phyloP scores from a whole-genome alignment of 2,329 filamentous ascomycete genomes.

The Aspergillus tubingensis region DNA sequence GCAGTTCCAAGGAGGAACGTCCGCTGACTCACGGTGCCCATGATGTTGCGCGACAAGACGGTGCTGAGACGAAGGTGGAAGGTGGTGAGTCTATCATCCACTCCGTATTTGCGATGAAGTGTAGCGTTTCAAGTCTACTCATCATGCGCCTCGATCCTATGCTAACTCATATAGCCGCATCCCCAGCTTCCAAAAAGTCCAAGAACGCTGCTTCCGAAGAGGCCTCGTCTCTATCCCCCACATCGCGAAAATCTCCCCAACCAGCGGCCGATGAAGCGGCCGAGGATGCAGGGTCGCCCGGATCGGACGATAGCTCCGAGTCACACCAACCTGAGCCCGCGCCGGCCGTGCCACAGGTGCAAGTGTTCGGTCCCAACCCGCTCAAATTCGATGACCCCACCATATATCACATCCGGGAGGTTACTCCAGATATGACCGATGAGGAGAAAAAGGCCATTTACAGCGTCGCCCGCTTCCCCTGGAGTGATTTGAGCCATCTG shows the following conservation, averaged over 20 bases:
- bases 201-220: conserved; percentile 41
- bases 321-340: conserved; percentile 63
- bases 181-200: conserved; percentile 42
- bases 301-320: conserved; percentile 60
- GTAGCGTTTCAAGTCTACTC: background rate
- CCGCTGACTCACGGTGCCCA: conserved; percentile 64
- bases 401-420: conserved; percentile 83
- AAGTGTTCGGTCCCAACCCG: conserved; percentile 90
- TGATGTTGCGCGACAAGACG: conserved; percentile 65
- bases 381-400: conserved; percentile 89
- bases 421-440: conserved; percentile 73
- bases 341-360: conserved; percentile 68
- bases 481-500: conserved; percentile 75
- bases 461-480: conserved; percentile 81
- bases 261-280: conserved; percentile 57
- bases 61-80: conserved; percentile 58
- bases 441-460: conserved; percentile 88
- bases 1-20: conserved; percentile 61
- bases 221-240: conserved; percentile 43
- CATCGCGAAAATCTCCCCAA: conserved; percentile 46
- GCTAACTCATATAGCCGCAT: conserved; percentile 29
- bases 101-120: background rate
- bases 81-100: conserved; percentile 46
- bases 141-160: background rate
- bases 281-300: conserved; percentile 62